These are phyloP conservation scores for Passiflora organensis DNA, from an alignment of 345 rosid species.

Conservation along the genomic window DNA sequence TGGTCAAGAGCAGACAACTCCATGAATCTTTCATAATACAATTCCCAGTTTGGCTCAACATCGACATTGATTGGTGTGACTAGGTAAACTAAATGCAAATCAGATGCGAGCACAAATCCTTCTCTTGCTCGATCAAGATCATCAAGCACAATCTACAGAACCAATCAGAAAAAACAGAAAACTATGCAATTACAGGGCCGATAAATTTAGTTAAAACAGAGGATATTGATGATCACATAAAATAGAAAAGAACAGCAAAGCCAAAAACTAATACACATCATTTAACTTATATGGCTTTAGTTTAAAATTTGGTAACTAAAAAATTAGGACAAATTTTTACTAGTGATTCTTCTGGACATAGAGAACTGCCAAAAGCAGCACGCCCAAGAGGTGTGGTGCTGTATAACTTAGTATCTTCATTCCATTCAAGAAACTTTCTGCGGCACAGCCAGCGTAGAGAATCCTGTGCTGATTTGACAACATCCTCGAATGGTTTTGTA, in stretches of 20 bases:
- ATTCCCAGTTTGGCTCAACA: constrained; percentile 94
- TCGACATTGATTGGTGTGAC: constrained; percentile 92
- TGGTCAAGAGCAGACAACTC: constrained; percentile 79
- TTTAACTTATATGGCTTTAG: not conserved
- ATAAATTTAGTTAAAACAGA: constrained; percentile 6
- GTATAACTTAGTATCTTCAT: constrained; percentile 84
- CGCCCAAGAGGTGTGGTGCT: constrained; percentile 87
- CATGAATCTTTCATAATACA: constrained; percentile 84
- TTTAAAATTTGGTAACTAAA: constrained; percentile 8
- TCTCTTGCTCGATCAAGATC: constrained; percentile 96
- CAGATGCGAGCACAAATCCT: constrained; percentile 94
- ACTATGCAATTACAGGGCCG: constrained; percentile 3
- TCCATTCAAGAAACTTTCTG: constrained; percentile 87
- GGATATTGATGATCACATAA: not conserved
- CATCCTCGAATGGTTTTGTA: constrained; percentile 86
- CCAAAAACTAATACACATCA: constrained; percentile 4
- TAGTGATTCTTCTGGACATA: constrained; percentile 96
- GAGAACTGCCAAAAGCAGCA: constrained; percentile 97
- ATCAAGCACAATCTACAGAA: constrained; percentile 82
- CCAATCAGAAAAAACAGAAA: constrained; percentile 10
- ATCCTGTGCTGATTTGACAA: constrained; percentile 96
- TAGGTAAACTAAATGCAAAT: constrained; percentile 86
- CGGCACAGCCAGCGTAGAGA: constrained; percentile 97
- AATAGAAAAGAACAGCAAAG: constrained; percentile 8
- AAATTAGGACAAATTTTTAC: constrained; percentile 36